Evolutionary conservation across 108 stramenopile genomes (phyloP), one percentile per base, ranked within the genome.

Genomic region (Hondaea fermentalgiana): DNA sequence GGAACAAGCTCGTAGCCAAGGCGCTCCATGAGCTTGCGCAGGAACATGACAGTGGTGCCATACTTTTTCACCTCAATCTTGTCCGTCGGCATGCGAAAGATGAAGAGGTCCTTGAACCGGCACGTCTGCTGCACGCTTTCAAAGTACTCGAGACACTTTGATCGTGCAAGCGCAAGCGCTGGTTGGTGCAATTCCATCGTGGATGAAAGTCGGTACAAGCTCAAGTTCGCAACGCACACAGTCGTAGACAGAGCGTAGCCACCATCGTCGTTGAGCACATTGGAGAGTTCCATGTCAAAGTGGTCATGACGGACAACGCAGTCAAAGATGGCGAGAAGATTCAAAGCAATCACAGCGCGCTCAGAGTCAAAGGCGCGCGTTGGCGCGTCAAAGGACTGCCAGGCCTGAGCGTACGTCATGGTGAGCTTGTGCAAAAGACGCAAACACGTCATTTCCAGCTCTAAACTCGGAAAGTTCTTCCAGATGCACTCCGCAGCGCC

Each of bases 51-150:
- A n/a, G n/a, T 59, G 5, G 87, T 42, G 42, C 88, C 83, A 60
- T 88, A 58, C 19, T 69, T 87, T 76, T 91, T 69, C 83, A 91
- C 35, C 29, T 91, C 87, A 28, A 69, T 72, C 72, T 88, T 83
- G 51, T 83, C 76, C 10, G 76, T 83, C 23, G 76, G 76, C 76
- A 83, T 83, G 45, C 76, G 76, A 35, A 83, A 83, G 28, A 83
- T 83, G 76, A 83, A 83, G 6, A 83, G 76, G 51, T 83, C 76
- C 4, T 83, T 83, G 76, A 3, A 2, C 51, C 23, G 44, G 76
- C 76, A 83, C 51, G 45, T 6, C 76, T 83, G 45, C 51, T 83
- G 76, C 8, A 83, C 51, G 12, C 45, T 83, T 25, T 83, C 76
- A 83, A 83, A 83, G 76, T 83, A 83, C 23, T 83, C 49, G 49